Evolutionary conservation across 805 yeast genomes (phyloP), one percentile per base, ranked within the genome.

Genomic region (Teunomyces panamensis): DNA sequence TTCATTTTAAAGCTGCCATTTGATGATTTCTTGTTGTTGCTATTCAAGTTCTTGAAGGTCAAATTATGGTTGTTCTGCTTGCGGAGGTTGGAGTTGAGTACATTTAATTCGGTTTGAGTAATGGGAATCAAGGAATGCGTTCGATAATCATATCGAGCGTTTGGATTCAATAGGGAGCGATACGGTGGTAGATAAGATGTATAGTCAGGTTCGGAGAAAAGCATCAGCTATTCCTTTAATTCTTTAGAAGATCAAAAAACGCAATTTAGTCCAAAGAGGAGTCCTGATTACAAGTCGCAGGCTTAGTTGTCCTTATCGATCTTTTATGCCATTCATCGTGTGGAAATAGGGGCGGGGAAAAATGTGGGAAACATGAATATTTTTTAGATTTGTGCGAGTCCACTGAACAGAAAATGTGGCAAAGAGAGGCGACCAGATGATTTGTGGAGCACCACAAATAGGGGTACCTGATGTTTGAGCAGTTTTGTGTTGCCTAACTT

Each of bases 141-240:
- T 43, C 66, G 63, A 59, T 80, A 80, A 56, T 80, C 84, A 56
- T 78, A 80, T 16, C 71, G 64, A 9, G 74, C 73, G 43, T 63
- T 65, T 1, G 84, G 84, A 36, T 69, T 72, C 26, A 80, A 60
- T 26, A 80, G 65, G 4, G 83, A 78, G 37, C 83, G 66, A 57
- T 80, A 80, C 1, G 83, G 78, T 13, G 51, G 51, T 17, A 49
- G 49, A 30, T 49, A 30, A 10, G 51, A 42, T n/a, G 20, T 27
- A 44, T 28, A 49, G 24, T 49, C 51, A 20, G 41, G 41, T 37
- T 37, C 41, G 4, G 41, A n/a, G 28, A 37, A 35, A 28, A 14
- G 41, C 33, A 30, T 48, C 7, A 37, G 27, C 41, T 37, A 37
- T n/a, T 37, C 29, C 13, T 37, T 7, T 11, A 5, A 24, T 30